Evolutionary conservation across 2,329 filamentous ascomycete species (phyloP).

Genomic region (Aureobasidium sp.): DNA sequence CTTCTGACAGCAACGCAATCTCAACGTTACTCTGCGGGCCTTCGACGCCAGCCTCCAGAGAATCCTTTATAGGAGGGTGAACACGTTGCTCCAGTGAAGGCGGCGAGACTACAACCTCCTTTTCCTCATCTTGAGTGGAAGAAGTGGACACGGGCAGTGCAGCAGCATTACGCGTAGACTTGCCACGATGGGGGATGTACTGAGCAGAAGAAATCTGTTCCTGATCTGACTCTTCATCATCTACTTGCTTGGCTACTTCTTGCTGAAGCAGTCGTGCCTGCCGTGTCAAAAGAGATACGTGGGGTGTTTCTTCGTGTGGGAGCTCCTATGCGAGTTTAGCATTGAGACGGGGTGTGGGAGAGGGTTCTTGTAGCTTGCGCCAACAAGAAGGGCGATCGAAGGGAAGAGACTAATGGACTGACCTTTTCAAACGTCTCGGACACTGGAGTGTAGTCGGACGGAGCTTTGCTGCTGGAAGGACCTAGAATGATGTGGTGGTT

Average conservation of each 20-base stretch:
- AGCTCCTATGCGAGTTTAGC: not conserved
- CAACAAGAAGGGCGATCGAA: not conserved
- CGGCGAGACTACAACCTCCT: conserved; percentile 5
- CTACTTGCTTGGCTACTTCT: conserved; percentile 27
- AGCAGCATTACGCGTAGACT: not conserved
- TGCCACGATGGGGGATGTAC: conserved; percentile 65
- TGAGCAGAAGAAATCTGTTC: conserved; percentile 84
- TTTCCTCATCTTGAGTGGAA: conserved; percentile 10
- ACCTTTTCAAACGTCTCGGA: conserved; percentile 5
- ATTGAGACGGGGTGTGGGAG: not conserved
- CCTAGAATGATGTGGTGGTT: conserved; percentile 38
- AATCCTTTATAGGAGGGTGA: not conserved
- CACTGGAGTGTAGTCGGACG: not conserved
- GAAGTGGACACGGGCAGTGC: not conserved
- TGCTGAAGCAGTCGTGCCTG: conserved; percentile 15
- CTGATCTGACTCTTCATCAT: conserved; percentile 62
- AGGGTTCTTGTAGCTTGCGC: not conserved
- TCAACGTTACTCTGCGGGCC: conserved; percentile 46
- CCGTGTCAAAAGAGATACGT: conserved; percentile 5
- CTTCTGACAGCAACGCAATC: conserved; percentile 54
- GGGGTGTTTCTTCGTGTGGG: not conserved
- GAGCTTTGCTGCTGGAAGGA: conserved; percentile 10
- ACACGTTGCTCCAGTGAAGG: not conserved
- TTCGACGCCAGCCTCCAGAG: conserved; percentile 12
- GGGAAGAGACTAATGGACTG: not conserved